These are phyloP conservation scores for Chlorencoelia australis DNA, from an alignment of 2,329 filamentous ascomycete species.

Conservation along the genomic window DNA sequence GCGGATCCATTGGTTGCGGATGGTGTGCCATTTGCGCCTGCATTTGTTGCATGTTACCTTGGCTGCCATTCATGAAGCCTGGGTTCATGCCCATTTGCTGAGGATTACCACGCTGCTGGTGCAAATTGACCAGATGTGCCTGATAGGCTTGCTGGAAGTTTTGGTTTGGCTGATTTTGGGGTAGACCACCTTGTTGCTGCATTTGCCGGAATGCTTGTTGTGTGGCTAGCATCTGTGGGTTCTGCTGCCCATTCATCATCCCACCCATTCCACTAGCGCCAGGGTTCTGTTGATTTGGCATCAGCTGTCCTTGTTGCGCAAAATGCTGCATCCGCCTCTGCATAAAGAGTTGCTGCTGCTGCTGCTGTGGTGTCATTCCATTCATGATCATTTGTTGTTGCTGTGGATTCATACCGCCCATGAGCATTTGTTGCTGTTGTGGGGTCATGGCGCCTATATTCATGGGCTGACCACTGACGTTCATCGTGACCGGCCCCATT, in stretches of 20 bases:
- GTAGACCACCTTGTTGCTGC: conserved; percentile 3
- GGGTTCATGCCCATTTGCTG: conserved; percentile 5
- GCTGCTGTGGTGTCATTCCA: conserved; percentile 16
- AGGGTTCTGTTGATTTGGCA: conserved; percentile 5
- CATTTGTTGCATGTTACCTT: conserved; percentile 5
- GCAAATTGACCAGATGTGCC: conserved; percentile 3
- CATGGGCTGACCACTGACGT: conserved; percentile 26
- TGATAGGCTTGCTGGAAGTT: conserved; percentile 6
- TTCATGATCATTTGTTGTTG: conserved; percentile 19
- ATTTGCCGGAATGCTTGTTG: conserved; percentile 6
- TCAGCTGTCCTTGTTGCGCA: conserved; percentile 4
- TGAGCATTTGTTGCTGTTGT: conserved; percentile 15
- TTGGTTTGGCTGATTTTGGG: conserved; percentile 2
- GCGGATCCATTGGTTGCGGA: conserved; percentile 1
- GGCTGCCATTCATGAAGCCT: conserved; percentile 3
- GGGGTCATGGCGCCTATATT: neutral
- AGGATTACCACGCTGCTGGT: conserved; percentile 2
- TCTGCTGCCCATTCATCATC: too few species aligned
- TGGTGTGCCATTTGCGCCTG: conserved; percentile 1
- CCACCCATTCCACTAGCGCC: too few species aligned
- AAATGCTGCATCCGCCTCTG: neutral
- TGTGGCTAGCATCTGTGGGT: too few species aligned
- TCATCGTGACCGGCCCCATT: conserved; percentile 44
- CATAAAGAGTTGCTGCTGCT: conserved; percentile 2
- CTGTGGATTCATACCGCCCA: conserved; percentile 29